Conservation (phyloP, 176 grass and related monocot genomes). For the Hordeum marinum region DNA sequence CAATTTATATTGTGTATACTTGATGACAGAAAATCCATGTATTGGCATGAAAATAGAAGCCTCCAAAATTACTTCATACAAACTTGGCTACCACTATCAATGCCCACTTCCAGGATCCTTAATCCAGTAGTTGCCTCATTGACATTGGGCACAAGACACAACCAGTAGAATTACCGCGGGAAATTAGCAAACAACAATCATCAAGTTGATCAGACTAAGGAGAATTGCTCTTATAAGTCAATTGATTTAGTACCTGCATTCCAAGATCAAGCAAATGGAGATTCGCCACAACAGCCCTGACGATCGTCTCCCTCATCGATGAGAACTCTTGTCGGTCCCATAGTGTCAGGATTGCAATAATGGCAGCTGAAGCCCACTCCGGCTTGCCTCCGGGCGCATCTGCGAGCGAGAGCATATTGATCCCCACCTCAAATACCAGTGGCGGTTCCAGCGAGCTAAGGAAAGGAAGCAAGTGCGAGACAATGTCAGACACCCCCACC, state of each 20-base stretch:
- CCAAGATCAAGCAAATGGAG: conserved; percentile 95
- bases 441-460: conserved; percentile 88
- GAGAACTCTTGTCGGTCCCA: conserved; percentile 98
- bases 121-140: background rate
- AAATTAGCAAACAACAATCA: background rate
- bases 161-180: background rate
- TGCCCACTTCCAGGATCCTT: background rate
- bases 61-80: background rate
- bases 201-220: background rate
- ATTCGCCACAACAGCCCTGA: conserved; percentile 92
- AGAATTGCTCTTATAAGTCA: background rate
- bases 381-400: conserved; percentile 96
- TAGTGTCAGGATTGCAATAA: conserved; percentile 80
- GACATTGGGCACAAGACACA: background rate
- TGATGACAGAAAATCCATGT: background rate
- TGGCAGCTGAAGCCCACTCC: conserved; percentile 95
- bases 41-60: background rate
- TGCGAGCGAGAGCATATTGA: conserved; percentile 92
- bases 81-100: background rate
- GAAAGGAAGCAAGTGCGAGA: conserved; percentile 88
- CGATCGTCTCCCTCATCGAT: conserved; percentile 92
- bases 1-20: background rate
- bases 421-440: conserved; percentile 92
- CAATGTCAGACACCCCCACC: conserved; percentile 84
- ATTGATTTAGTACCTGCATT: conserved; percentile 67